Evolutionary conservation across 371 early-diverging fungal species (phyloP).

Genomic region (Cladochytrium tenue): DNA sequence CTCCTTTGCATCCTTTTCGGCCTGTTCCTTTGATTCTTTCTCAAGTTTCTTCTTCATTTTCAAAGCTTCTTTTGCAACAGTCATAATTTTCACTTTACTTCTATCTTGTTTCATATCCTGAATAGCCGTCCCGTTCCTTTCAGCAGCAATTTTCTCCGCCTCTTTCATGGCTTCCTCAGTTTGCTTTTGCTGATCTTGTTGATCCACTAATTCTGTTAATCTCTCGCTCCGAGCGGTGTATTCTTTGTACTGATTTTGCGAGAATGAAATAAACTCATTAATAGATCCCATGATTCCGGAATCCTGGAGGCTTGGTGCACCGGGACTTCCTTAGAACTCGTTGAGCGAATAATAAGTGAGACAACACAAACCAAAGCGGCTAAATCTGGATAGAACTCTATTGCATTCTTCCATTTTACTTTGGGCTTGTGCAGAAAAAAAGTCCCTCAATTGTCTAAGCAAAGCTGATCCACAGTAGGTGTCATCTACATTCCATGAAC

Average conservation of each 20-base stretch:
- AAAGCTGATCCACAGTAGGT: constrained; percentile 19
- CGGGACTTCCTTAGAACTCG: not conserved
- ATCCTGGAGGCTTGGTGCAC: constrained; percentile 39
- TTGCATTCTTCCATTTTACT: constrained; percentile 32
- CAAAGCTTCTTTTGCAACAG: constrained; percentile 24
- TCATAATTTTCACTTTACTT: constrained; percentile 12
- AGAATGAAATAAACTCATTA: constrained; percentile 28
- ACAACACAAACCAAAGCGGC: constrained; percentile 52
- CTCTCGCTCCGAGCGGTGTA: constrained; percentile 40
- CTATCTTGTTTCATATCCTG: not conserved
- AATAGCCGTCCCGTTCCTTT: constrained; percentile 29
- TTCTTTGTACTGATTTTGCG: constrained; percentile 41
- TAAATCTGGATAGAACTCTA: constrained; percentile 46
- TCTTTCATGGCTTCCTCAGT: constrained; percentile 22
- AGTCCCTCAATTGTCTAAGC: constrained; percentile 28
- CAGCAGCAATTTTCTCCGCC: constrained; percentile 34
- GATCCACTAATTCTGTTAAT: constrained; percentile 27
- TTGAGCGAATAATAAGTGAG: not conserved
- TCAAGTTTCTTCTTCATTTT: constrained; percentile 20
- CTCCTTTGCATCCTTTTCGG: constrained; percentile 17
- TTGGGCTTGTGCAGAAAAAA: constrained; percentile 32
- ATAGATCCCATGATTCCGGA: constrained; percentile 26
- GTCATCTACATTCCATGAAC: constrained; percentile 39
- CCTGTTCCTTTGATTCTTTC: constrained; percentile 19
- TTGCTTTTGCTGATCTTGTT: constrained; percentile 4